A percentile compares a stretch with the other conserved stretches of the same genome.
These are phyloP conservation scores for Torrubiella hemipterigena DNA, from an alignment of 2,329 filamentous ascomycete species.

Conservation along the genomic window DNA sequence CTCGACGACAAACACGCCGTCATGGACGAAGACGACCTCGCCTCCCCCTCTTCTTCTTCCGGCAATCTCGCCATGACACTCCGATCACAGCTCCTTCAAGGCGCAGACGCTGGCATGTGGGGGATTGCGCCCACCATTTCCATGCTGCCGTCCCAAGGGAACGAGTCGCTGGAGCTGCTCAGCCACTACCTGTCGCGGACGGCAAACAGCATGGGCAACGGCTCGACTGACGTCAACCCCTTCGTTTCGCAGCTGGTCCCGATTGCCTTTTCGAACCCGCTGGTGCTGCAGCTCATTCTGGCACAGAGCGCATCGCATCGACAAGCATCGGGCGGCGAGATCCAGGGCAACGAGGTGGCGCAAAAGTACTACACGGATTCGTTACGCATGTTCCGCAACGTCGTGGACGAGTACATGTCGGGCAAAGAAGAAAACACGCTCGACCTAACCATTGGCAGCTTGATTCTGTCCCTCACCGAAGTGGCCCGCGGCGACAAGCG, in stretches of 20 bases:
- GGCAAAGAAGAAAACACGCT: constrained; percentile 22
- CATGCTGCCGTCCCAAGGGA: constrained; percentile 16
- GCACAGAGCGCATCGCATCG: constrained; percentile 30
- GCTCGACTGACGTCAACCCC: constrained; percentile 31
- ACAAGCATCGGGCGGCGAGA: constrained; percentile 16
- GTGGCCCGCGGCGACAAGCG: constrained; percentile 32
- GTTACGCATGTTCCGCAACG: constrained; percentile 21
- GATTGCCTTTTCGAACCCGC: constrained; percentile 30
- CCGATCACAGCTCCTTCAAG: not conserved
- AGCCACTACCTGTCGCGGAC: constrained; percentile 32
- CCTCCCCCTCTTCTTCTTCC: not conserved
- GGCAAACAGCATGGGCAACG: constrained; percentile 34
- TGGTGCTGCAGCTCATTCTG: constrained; percentile 32
- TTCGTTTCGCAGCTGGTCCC: constrained; percentile 33
- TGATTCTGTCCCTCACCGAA: constrained; percentile 34
- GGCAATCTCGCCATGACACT: not conserved
- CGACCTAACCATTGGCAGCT: constrained; percentile 28
- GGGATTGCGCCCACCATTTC: constrained; percentile 14
- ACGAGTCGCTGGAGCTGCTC: constrained; percentile 29
- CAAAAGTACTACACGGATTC: constrained; percentile 23
- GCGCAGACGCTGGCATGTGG: constrained; percentile 7
- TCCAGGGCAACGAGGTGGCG: constrained; percentile 17
- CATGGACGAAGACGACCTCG: not conserved
- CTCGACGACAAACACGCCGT: not conserved
- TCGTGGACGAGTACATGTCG: constrained; percentile 19